Base-by-base conservation (phyloP, 768 basidiomycete species). In the Epithele typhae region DNA sequence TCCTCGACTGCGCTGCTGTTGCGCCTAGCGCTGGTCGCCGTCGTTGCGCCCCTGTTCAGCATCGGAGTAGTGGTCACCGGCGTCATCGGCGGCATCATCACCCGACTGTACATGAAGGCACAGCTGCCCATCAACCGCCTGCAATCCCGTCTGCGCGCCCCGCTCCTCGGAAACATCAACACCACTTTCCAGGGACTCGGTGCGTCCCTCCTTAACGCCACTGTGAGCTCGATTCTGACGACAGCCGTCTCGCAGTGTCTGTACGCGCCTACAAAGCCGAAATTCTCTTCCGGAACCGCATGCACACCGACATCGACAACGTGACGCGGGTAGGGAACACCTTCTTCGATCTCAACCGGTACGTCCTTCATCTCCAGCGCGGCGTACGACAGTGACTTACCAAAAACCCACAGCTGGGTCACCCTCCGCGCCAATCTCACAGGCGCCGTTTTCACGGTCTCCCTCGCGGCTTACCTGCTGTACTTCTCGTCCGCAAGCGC, bases 81-180 rank as follows among this genome's bases (percentile, higher is more conserved):
- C 10, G 42, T 67, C 10, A 8, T 72, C 2, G 77, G 76, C 6
- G 64, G 50, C 18, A 53, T 68, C 46, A 53, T 69, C 21, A 77
- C 76, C 12, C 68, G 73, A 30, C 54, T 77, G 5, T 81, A 78
- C 59, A 79, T 81, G 59, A 69, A 68, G 46, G 75, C 75, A 4
- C 79, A 82, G 53, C 65, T 79, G 12, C 67, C 73, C 9, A 72
- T 79, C 51, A 81, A 81, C 60, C 68, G 77, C 15, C 74, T 78
- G 56, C 71, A 74, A 70, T 74, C 70, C 37, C 74, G 72, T 43
- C 65, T 68, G 5, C 68, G 70, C 38, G 67, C 73, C 8, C 77
- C 78, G 0, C 66, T 78, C 8, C 64, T 76, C 49, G 71, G 68
- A 21, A 71, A 74, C 45, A 74, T 81, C 51, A 69, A 72, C 6